phyloP scores from a whole-genome alignment of 2,329 filamentous ascomycete species.

The Fusarium sp. region DNA sequence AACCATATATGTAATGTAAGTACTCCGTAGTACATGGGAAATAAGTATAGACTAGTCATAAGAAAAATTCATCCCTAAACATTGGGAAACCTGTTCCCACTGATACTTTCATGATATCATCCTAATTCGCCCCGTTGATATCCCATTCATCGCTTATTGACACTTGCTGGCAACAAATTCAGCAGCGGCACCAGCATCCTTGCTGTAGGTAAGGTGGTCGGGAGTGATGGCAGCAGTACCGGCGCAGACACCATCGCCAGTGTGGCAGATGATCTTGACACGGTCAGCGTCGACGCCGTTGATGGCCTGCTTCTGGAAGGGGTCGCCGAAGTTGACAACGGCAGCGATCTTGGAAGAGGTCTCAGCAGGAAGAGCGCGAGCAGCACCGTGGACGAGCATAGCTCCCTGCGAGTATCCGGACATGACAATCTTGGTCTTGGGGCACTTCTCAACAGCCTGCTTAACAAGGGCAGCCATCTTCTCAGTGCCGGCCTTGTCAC shows the following conservation, averaged over 20 bases:
- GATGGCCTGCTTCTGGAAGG: constrained; percentile 39
- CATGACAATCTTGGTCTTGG: constrained; percentile 58
- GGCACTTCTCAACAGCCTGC: constrained; percentile 55
- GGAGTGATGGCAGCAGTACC: constrained; percentile 44
- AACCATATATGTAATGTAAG: background rate
- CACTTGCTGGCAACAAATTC: constrained; percentile 43
- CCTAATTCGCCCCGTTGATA: background rate
- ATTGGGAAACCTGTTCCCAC: background rate
- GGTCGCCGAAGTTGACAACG: constrained; percentile 48
- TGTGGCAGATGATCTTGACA: constrained; percentile 48
- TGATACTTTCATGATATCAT: background rate
- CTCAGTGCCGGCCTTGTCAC: constrained; percentile 56
- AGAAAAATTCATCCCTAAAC: background rate
- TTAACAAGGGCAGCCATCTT: constrained; percentile 50
- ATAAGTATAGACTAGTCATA: background rate
- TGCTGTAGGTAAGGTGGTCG: constrained; percentile 45
- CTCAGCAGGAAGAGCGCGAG: constrained; percentile 51
- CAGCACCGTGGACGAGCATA: constrained; percentile 58
- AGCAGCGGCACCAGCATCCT: constrained; percentile 46
- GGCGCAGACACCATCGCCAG: constrained; percentile 49
- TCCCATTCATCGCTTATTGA: constrained; percentile 4
- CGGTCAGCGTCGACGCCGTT: constrained; percentile 35
- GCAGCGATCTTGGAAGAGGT: constrained; percentile 45
- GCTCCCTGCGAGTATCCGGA: constrained; percentile 59
- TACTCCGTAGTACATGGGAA: background rate